These are phyloP conservation scores for Wickerhamomyces xylosicus DNA, from an alignment of 805 yeast species.

Conservation along the genomic window DNA sequence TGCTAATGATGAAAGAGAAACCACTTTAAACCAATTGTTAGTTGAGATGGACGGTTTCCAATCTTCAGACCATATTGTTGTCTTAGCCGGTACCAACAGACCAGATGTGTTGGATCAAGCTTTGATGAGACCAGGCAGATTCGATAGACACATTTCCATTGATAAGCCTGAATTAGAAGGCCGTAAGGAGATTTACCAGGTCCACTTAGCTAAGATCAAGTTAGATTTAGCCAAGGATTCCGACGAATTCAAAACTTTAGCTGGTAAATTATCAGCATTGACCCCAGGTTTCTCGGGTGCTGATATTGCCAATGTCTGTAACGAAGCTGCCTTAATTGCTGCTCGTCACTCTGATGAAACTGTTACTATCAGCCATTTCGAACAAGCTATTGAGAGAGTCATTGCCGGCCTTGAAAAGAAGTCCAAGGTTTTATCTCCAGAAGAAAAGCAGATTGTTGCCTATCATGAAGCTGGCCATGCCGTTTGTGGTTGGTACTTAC, in stretches of 20 bases:
- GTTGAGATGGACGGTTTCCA: slow-evolving; percentile 99
- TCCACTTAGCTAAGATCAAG: slow-evolving; percentile 69
- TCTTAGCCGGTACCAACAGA: slow-evolving; percentile 94
- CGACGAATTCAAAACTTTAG: slow-evolving; percentile 41
- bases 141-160: slow-evolving; percentile 84
- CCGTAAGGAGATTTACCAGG: slow-evolving; percentile 83
- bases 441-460: slow-evolving; percentile 86
- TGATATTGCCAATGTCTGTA: slow-evolving; percentile 93
- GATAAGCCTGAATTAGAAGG: slow-evolving; percentile 95
- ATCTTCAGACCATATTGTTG: slow-evolving; percentile 86
- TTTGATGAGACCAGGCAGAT: slow-evolving; percentile 92
- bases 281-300: slow-evolving; percentile 99
- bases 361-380: slow-evolving; percentile 76
- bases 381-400: slow-evolving; percentile 93
- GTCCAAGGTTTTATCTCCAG: slow-evolving; percentile 70
- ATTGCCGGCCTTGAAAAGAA: slow-evolving; percentile 94
- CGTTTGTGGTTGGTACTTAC: slow-evolving; percentile 91
- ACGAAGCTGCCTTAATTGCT: slow-evolving; percentile 95
- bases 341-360: slow-evolving; percentile 71
- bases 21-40: slow-evolving; percentile 86
- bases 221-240: slow-evolving; percentile 35
- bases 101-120: slow-evolving; percentile 92
- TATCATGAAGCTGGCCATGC: slow-evolving; percentile 99
- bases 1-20: slow-evolving; percentile 94
- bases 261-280: slow-evolving; percentile 86